Conservation (phyloP, 495 filamentous ascomycete genomes). For the Aspergillus saccharolyticus region DNA sequence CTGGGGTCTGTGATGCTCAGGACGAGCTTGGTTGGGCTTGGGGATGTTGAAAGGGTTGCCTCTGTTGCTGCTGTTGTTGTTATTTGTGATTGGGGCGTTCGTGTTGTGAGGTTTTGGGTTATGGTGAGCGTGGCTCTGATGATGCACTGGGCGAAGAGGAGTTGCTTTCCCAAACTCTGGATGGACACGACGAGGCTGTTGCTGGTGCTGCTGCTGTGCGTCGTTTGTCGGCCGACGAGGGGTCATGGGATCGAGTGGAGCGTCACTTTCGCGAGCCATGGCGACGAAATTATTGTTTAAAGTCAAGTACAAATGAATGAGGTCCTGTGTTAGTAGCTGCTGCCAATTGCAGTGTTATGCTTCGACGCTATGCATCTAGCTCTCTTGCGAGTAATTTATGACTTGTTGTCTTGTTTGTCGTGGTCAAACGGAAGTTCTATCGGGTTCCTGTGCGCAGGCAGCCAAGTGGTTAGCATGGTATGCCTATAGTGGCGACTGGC, state of each 20-base stretch:
- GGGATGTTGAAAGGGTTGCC: constrained; percentile 49
- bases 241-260: constrained; percentile 31
- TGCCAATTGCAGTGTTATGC: background rate
- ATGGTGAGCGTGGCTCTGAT: constrained; percentile 17
- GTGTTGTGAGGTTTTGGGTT: constrained; percentile 17
- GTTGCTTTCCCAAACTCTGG: constrained; percentile 59
- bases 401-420: background rate
- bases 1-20: constrained; percentile 44
- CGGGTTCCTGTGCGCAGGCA: too few species aligned
- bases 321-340: background rate
- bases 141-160: constrained; percentile 42
- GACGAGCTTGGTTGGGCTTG: constrained; percentile 40
- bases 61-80: background rate
- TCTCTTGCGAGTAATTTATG: background rate
- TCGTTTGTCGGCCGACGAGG: constrained; percentile 23
- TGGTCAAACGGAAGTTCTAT: too few species aligned
- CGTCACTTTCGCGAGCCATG: constrained; percentile 43
- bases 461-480: background rate
- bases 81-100: background rate
- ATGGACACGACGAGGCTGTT: constrained; percentile 26
- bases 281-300: background rate
- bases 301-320: background rate
- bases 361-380: background rate
- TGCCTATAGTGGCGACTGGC: background rate
- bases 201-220: constrained; percentile 4